Evolutionary conservation across 169 alveolate genomes (phyloP), one percentile per base, ranked within the genome.

Genomic region (Plasmodium malariae): DNA sequence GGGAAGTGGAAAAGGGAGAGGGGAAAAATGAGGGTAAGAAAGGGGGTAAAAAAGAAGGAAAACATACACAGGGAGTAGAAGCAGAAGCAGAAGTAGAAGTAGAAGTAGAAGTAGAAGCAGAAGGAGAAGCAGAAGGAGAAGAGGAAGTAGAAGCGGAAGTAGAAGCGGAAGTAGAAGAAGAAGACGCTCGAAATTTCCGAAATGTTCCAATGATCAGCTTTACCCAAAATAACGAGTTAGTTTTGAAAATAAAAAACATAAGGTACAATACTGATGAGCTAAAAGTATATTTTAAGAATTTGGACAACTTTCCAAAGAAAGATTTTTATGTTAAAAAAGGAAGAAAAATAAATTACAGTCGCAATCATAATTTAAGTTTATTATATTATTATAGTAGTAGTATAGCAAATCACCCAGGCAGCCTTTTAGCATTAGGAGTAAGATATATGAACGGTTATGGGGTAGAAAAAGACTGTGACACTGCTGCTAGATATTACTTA

Each of bases 391-490:
- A 80, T 69, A 80, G 90, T 80, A 80, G 90, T 49, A 80, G 80
- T 49, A 34, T 80, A 55, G 90, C 72, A n/a, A 80, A 80, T 28
- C 90, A 80, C 49, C 69, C 90, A 49, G 90, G 83, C 5, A 51
- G 90, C 32, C 65, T 34, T 6, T 65, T 80, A 34, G 40, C 90
- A n/a, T 11, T 80, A 34, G 90, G 90, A 19, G 37, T 63, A 28
- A 45, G 73, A 80, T 65, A 80, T 30, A 80, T 80, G 90, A 43
- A 80, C 65, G 90, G 90, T 7, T 65, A 43, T 80, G 90, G 90
- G 0, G 90, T 80, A 14, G 83, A 80, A 28, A 48, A 65, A n/a
- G 24, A 54, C 19, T 80, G 90, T 24, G 90, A 80, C 63, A 63
- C 90, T 7, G 90, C 90, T 6, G 63, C 72, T 49, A 80, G 49